Evolutionary conservation across 78 protist species (phyloP), one percentile per base, ranked within the genome.

Genomic region (Thecamonas trahens): DNA sequence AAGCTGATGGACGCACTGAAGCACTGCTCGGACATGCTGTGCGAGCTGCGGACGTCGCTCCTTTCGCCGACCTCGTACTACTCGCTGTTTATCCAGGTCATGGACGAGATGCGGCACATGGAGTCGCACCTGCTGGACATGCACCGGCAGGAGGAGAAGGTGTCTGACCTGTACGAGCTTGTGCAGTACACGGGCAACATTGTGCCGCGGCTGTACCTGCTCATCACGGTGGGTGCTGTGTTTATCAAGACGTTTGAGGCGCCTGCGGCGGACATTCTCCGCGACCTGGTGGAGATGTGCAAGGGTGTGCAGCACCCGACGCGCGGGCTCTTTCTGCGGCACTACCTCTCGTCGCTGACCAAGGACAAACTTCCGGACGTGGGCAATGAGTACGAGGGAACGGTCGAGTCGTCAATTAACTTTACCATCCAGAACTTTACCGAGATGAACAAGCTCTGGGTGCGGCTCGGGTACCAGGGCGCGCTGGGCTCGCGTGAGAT

Each of bases 271-370:
- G 94, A 93, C 54, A 84, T 91, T 34, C 67, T 93, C 17, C 57
- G 59, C 45, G 99, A 95, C 61, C 78, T 95, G 29, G 94, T 93
- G 28, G 98, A 97, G 64, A 93, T 94, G 99, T 94, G 97, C 80
- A 70, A 94, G 3, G 98, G 99, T 35, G 97, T 92, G 63, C 99
- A 97, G 84, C 99, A 97, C 65, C 99, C 99, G 40, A 90, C 91
- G 54, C 79, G 99, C 20, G 98, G 99, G 37, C 85, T 97, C 13
- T 97, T 97, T 74, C 67, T 97, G 45, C 80, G 99, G 61, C 64
- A 88, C 77, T 97, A 93, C 62, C 85, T 97, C 35, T 52, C 84
- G 40, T 84, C 82, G 67, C 47, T 74, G 44, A 73, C 85, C 26
- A 74, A 83, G 76, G 91, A 90, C 75, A 77, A 86, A 66, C 82